Conservation (phyloP, 345 rosid species). For the Pistacia integerrima region DNA sequence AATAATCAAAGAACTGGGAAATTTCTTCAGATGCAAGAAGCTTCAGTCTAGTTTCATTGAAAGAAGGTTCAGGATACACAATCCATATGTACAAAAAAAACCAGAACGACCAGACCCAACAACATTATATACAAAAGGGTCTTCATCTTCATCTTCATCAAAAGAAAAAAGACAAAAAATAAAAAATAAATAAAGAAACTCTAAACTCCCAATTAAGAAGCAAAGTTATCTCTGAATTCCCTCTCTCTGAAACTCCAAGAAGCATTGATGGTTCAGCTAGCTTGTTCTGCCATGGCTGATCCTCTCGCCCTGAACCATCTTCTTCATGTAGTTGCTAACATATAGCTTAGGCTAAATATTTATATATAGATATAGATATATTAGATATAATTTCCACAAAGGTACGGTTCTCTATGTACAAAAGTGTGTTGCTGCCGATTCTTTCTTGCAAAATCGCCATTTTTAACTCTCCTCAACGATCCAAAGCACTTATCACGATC, state of each 20-base stretch:
- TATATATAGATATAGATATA: not conserved
- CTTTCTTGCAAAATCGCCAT: conserved; percentile 12
- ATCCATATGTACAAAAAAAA: not conserved
- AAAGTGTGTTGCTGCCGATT: conserved; percentile 14
- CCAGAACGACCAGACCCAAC: not conserved
- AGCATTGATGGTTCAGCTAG: not conserved
- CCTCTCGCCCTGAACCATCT: not conserved
- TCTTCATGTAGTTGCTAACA: not conserved
- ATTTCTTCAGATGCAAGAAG: not conserved
- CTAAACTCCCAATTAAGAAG: not conserved
- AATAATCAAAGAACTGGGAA: not conserved
- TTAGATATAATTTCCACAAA: not conserved
- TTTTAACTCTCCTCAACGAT: conserved; percentile 53
- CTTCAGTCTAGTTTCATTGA: conserved; percentile 2
- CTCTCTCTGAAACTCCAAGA: conserved; percentile 13
- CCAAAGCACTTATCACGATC: conserved; percentile 72
- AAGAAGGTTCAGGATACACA: conserved; percentile 15
- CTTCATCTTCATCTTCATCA: not conserved
- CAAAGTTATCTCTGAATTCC: not conserved
- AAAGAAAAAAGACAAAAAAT: not conserved
- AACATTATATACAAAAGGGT: not conserved
- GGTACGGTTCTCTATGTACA: conserved; percentile 1
- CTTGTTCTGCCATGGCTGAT: not conserved
- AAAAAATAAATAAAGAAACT: not conserved
- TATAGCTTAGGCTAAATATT: not conserved